Percentiles rank a stretch among this genome's conserved stretches.
Evolutionary conservation across 2,329 filamentous ascomycete genomes (phyloP).

Genomic region (Penicillium freii): DNA sequence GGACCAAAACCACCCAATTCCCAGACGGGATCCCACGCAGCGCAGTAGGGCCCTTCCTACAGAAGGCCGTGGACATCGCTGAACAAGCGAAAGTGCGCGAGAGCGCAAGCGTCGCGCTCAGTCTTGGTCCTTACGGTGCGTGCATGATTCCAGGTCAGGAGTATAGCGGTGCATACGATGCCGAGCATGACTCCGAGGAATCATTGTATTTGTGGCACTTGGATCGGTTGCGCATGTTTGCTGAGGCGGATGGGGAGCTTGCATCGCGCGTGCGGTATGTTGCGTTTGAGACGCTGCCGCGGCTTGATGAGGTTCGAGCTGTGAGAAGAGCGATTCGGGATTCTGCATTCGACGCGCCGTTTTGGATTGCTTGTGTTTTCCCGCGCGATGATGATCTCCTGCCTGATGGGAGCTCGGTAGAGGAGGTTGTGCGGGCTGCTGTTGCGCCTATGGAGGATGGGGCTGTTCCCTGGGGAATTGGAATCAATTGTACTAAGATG

Average conservation of each 20-base stretch:
- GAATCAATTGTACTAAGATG: slow-evolving; percentile 62
- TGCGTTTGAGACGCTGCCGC: slow-evolving; percentile 65
- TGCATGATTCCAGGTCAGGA: slow-evolving; percentile 63
- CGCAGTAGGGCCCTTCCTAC: slow-evolving; percentile 46
- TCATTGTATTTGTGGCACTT: slow-evolving; percentile 58
- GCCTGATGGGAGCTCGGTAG: slow-evolving; percentile 56
- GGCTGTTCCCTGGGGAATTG: slow-evolving; percentile 58
- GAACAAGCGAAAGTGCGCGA: slow-evolving; percentile 29
- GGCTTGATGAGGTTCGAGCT: slow-evolving; percentile 61
- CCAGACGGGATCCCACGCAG: slow-evolving; percentile 46
- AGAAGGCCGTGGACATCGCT: slow-evolving; percentile 40
- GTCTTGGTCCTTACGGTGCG: slow-evolving; percentile 66
- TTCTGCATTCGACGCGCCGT: slow-evolving; percentile 36
- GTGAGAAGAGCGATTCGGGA: slow-evolving; percentile 41
- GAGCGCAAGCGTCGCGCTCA: slow-evolving; percentile 48
- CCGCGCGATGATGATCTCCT: slow-evolving; percentile 54
- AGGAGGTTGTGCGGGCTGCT: slow-evolving; percentile 44
- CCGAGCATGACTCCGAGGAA: slow-evolving; percentile 44
- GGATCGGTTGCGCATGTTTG: slow-evolving; percentile 54
- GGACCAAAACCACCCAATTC: slow-evolving; percentile 46
- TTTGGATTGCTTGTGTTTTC: slow-evolving; percentile 65
- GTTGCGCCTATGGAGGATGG: slow-evolving; percentile 24
- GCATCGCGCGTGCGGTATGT: slow-evolving; percentile 51
- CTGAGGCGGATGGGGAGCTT: slow-evolving; percentile 32
- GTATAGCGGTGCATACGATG: slow-evolving; percentile 62